phyloP scores from a whole-genome alignment of 1,284 basidiomycete genomes.

The Paramarasmius palmivorus region DNA sequence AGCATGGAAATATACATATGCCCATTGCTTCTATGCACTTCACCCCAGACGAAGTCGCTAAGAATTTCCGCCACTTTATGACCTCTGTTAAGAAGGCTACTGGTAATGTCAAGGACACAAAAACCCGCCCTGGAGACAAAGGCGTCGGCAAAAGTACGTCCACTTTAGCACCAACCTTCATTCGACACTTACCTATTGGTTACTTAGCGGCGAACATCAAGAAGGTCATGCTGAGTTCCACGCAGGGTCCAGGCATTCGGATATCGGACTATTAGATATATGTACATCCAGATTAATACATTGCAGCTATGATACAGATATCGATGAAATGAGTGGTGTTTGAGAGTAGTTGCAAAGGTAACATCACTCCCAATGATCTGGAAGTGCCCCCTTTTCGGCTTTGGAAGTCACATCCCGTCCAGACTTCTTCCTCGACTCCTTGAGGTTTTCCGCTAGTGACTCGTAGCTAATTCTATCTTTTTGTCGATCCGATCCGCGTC shows the following conservation, averaged over 20 bases:
- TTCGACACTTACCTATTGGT: slow-evolving; percentile 6
- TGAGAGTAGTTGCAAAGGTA: not conserved
- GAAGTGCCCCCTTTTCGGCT: too few relatives aligned
- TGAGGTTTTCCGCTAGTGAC: slow-evolving; percentile 38
- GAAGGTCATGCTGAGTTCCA: slow-evolving; percentile 81
- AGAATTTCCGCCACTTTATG: slow-evolving; percentile 81
- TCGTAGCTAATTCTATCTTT: slow-evolving; percentile 39
- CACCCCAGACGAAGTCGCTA: slow-evolving; percentile 72
- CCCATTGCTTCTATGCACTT: slow-evolving; percentile 78
- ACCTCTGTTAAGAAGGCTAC: slow-evolving; percentile 76
- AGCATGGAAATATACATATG: slow-evolving; percentile 81
- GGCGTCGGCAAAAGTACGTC: slow-evolving; percentile 39
- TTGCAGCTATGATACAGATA: not conserved
- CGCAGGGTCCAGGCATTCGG: slow-evolving; percentile 83
- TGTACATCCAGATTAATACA: slow-evolving; percentile 64
- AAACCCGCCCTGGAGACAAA: slow-evolving; percentile 23
- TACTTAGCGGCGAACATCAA: slow-evolving; percentile 66
- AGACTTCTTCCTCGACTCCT: slow-evolving; percentile 33
- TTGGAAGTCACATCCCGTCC: slow-evolving; percentile 20
- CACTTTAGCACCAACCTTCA: slow-evolving; percentile 1
- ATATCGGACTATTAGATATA: slow-evolving; percentile 70
- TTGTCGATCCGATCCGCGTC: slow-evolving; percentile 29
- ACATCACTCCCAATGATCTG: not conserved
- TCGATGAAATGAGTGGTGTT: slow-evolving; percentile 3
- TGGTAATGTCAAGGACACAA: slow-evolving; percentile 55